Percentiles rank a stretch among this genome's conserved stretches.
These are phyloP conservation scores for Corylus heterophylla DNA, from an alignment of 306 rosid genomes.

Conservation along the genomic window DNA sequence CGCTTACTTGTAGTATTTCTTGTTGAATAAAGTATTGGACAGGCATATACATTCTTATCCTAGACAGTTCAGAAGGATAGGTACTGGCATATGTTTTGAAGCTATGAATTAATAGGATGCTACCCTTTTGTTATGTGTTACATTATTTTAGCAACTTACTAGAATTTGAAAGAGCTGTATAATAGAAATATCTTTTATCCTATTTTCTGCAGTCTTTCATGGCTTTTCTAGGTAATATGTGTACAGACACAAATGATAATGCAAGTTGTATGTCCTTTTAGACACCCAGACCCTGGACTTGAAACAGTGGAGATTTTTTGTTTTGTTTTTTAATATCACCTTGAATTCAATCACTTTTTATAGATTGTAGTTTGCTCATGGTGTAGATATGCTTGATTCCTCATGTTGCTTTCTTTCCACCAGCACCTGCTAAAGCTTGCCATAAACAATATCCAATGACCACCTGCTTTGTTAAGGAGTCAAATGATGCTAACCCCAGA, in stretches of 20 bases:
- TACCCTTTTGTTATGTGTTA: background rate
- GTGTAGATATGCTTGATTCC: background rate
- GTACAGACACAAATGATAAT: background rate
- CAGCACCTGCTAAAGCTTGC: background rate
- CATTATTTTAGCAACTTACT: background rate
- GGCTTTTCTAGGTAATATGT: background rate
- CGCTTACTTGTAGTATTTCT: background rate
- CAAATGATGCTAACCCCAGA: background rate
- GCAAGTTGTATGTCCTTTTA: background rate
- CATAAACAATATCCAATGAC: background rate
- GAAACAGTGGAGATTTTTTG: background rate
- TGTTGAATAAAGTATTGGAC: constrained; percentile 14
- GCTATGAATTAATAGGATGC: background rate
- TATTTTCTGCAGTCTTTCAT: background rate
- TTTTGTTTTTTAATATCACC: background rate
- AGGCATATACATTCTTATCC: background rate
- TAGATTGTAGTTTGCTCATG: background rate
- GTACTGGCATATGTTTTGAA: background rate
- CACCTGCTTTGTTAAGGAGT: background rate
- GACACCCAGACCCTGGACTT: background rate
- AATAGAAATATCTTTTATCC: background rate
- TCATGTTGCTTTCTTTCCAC: background rate
- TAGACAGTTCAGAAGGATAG: background rate
- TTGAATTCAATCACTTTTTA: background rate
- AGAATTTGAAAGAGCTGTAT: background rate